Percentiles rank a stretch among this genome's conserved stretches.
These are phyloP conservation scores for Epichloe bromicola DNA, from an alignment of 2,329 filamentous ascomycete genomes.

Conservation along the genomic window DNA sequence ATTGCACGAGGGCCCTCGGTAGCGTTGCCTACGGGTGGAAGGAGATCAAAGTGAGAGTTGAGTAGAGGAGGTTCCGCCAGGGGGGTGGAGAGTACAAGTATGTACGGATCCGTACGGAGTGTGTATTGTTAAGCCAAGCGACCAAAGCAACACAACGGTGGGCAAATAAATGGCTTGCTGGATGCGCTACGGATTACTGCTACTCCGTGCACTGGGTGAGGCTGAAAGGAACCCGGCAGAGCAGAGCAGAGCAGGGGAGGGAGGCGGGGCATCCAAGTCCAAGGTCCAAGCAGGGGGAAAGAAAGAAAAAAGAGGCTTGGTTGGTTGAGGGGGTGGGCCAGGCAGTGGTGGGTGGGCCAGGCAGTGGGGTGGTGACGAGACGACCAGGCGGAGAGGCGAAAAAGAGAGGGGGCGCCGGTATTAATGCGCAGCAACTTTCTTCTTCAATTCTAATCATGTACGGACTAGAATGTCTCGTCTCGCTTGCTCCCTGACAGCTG, in stretches of 20 bases:
- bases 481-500: slow-evolving; percentile 3
- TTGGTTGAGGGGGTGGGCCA: neutral
- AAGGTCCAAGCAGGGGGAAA: neutral
- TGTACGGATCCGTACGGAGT: too few relatives aligned
- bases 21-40: slow-evolving; percentile 1
- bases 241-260: neutral
- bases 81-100: slow-evolving; percentile 5
- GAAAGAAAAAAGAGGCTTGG: neutral
- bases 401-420: neutral
- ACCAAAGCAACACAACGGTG: slow-evolving; percentile 2
- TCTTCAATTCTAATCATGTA: too few relatives aligned
- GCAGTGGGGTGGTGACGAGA: slow-evolving; percentile 7
- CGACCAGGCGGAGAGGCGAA: slow-evolving; percentile 4
- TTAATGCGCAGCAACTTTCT: neutral
- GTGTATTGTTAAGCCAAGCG: slow-evolving; percentile 4
- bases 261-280: neutral
- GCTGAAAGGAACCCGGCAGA: slow-evolving; percentile 7
- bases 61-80: slow-evolving; percentile 5
- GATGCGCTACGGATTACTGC: neutral
- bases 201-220: slow-evolving; percentile 2
- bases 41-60: slow-evolving; percentile 7
- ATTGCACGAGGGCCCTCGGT: slow-evolving; percentile 11
- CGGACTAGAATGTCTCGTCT: slow-evolving; percentile 1
- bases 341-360: neutral
- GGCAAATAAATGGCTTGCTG: neutral